These are phyloP conservation scores for Akanthomyces lecanii DNA, from an alignment of 2,329 filamentous ascomycete species.

Conservation along the genomic window DNA sequence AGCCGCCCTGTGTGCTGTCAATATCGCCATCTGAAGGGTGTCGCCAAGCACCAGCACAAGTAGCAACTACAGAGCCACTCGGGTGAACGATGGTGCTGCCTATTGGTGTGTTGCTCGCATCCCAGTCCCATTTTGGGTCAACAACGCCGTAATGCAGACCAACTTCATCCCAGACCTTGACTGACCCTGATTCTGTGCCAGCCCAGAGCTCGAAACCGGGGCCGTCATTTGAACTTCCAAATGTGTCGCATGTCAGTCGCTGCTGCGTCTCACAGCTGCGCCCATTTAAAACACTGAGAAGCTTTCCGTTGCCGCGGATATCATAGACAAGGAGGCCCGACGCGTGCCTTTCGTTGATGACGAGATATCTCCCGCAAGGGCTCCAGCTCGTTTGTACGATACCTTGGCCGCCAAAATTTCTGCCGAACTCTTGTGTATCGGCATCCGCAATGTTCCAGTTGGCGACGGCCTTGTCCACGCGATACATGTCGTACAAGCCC, in stretches of 20 bases:
- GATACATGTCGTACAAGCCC: constrained; percentile 58
- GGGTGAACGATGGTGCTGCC: constrained; percentile 48
- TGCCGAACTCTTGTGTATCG: constrained; percentile 35
- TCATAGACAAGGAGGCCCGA: constrained; percentile 58
- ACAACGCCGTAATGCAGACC: constrained; percentile 43
- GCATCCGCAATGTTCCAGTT: constrained; percentile 58
- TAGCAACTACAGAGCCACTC: constrained; percentile 53
- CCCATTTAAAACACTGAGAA: constrained; percentile 52
- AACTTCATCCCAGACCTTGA: constrained; percentile 57
- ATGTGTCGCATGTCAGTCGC: constrained; percentile 52
- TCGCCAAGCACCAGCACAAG: constrained; percentile 53
- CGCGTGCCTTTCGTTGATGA: constrained; percentile 58
- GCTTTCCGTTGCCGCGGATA: constrained; percentile 52
- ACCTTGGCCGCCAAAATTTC: constrained; percentile 55
- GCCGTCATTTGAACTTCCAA: constrained; percentile 30
- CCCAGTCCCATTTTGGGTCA: constrained; percentile 47
- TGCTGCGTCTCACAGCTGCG: constrained; percentile 52
- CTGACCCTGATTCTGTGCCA: constrained; percentile 49
- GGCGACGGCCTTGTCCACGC: constrained; percentile 49
- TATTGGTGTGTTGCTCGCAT: constrained; percentile 43
- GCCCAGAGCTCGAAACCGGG: constrained; percentile 60
- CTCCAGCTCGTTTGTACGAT: constrained; percentile 60
- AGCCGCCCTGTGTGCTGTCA: background rate
- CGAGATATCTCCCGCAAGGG: constrained; percentile 57
- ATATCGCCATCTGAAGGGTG: constrained; percentile 23